Evolutionary conservation across 352 stramenopile genomes (phyloP), one percentile per base, ranked within the genome.

Genomic region (Phytophthora tentaculata): DNA sequence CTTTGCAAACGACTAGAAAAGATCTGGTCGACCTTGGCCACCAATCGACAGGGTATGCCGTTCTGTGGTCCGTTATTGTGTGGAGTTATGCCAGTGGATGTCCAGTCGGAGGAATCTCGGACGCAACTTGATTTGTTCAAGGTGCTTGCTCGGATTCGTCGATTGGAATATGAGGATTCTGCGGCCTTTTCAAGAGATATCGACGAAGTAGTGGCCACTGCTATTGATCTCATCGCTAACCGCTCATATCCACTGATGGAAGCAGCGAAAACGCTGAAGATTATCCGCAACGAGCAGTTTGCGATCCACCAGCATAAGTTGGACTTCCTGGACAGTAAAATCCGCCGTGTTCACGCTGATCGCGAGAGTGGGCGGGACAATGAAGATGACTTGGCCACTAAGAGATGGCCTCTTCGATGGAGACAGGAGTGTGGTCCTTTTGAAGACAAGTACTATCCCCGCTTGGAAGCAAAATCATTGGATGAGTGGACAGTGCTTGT

Each of bases 11-110:
- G 83, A 45, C 65, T 96, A 50, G 88, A 96, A 69, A 86, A 86
- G 23, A 87, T 96, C 41, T 96, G 88, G 88, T 94, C 88, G 2
- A 90, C 86, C 41, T 61, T 96, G 58, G 88, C 86, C 14, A 96
- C 86, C n/a, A 96, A 96, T 68, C 84, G 75, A 16, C 88, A 96
- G 66, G 88, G 86, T 5, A 80, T 92, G 74, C 81, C 88, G 19
- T 96, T 96, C 44, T 94, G 85, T 54, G 83, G 84, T 35, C 88
- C 88, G 3, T 63, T 96, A 13, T 56, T 96, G 23, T 82, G 79
- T 43, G 88, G 88, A 16, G 44, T 96, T 41, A 76, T 88, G 16
- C 69, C 67, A 12, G 17, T 69, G 1, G 65, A 78, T 24, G 70
- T 43, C 1, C 67, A 76, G 24, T 64, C 47, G 1, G 59, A 70